These are phyloP conservation scores for Sclerotinia trifoliorum DNA, from an alignment of 2,329 filamentous ascomycete species.

Conservation along the genomic window DNA sequence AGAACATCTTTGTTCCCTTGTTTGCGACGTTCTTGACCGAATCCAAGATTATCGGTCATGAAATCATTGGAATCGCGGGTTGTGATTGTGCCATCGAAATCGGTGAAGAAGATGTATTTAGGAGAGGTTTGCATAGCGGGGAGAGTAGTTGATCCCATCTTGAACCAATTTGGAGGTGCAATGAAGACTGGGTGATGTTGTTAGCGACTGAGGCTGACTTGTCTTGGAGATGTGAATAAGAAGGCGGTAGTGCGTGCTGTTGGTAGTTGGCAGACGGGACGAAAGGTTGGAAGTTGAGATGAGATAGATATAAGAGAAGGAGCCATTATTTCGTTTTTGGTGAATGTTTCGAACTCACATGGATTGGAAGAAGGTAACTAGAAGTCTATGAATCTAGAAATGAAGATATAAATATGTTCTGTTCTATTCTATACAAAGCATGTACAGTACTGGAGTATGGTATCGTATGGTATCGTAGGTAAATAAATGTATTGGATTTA, in stretches of 20 bases:
- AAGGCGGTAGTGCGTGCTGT: background rate
- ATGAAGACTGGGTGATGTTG: background rate
- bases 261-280: background rate
- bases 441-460: background rate
- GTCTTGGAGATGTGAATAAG: background rate
- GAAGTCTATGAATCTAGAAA: background rate
- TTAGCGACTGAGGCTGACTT: constrained; percentile 4
- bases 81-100: constrained; percentile 97
- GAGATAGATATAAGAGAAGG: background rate
- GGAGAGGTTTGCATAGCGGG: constrained; percentile 67
- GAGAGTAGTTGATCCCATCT: constrained; percentile 43
- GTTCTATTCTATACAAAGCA: background rate
- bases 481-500: background rate
- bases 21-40: constrained; percentile 67
- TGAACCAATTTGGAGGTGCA: background rate
- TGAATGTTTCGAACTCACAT: background rate
- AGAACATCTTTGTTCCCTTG: constrained; percentile 77
- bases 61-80: constrained; percentile 63
- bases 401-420: background rate
- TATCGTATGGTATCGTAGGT: background rate
- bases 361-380: background rate
- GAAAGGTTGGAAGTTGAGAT: background rate
- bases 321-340: background rate
- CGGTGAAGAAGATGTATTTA: constrained; percentile 96
- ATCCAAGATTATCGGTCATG: constrained; percentile 90